Percentiles rank a stretch among this genome's conserved stretches.
Evolutionary conservation across 768 basidiomycete genomes (phyloP).

Genomic region (Mycena vitilis): DNA sequence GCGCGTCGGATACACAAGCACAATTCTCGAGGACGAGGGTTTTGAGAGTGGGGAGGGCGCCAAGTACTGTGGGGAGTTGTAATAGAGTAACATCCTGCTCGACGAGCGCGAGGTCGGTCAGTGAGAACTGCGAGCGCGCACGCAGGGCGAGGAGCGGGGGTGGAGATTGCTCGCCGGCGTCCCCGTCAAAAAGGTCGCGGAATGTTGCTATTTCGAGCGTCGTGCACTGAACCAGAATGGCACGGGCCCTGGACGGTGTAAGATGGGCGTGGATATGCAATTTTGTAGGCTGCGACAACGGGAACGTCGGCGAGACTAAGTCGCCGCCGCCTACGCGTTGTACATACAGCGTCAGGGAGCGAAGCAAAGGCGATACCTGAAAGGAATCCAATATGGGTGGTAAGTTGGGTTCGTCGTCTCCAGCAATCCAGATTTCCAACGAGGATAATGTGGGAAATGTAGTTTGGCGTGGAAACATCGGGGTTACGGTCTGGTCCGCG

Average conservation of each 20-base stretch:
- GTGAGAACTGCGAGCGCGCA: background rate
- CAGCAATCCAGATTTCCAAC: background rate
- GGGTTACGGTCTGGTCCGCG: background rate
- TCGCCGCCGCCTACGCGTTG: background rate
- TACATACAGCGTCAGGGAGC: background rate
- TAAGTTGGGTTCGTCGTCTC: background rate
- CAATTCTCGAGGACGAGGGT: background rate
- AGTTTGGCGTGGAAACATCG: background rate
- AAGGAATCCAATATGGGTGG: background rate
- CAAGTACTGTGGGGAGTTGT: background rate
- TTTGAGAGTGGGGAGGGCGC: background rate
- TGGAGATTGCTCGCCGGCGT: background rate
- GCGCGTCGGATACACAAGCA: background rate
- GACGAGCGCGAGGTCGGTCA: background rate
- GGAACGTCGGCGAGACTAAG: background rate
- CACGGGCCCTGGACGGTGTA: background rate
- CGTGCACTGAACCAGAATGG: background rate
- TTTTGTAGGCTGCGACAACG: background rate
- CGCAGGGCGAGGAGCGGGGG: background rate
- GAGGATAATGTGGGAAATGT: slow-evolving; percentile 6
- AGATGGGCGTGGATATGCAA: background rate
- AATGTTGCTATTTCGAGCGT: background rate
- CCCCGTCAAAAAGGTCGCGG: background rate
- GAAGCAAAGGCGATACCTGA: background rate
- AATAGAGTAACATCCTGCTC: background rate